phyloP scores from a whole-genome alignment of 2,329 filamentous ascomycete genomes.

The Botrytis aclada region DNA sequence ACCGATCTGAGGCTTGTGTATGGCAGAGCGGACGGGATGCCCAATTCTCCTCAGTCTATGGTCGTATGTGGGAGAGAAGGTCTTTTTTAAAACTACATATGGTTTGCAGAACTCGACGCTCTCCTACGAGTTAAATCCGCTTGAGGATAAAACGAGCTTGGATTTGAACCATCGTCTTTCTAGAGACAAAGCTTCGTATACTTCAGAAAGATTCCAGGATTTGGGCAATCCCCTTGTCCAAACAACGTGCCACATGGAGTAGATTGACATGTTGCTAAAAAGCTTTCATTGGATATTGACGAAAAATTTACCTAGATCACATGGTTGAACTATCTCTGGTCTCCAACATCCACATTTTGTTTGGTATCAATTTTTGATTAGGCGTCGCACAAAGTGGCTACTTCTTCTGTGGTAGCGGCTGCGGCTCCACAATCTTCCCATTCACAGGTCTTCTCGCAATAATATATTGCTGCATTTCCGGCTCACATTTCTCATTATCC shows the following conservation, averaged over 20 bases:
- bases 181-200: neutral
- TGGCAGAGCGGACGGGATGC: neutral
- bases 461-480: slow-evolving; percentile 22
- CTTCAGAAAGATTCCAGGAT: neutral
- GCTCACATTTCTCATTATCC: slow-evolving; percentile 25
- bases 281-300: neutral
- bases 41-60: neutral
- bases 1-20: neutral
- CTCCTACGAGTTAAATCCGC: rapidly evolving
- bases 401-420: slow-evolving; percentile 16
- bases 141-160: neutral
- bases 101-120: neutral
- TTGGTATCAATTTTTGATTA: neutral
- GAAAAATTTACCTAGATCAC: neutral
- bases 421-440: slow-evolving; percentile 6
- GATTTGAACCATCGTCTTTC: neutral
- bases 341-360: neutral
- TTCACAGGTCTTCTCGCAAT: slow-evolving; percentile 19
- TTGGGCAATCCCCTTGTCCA: neutral
- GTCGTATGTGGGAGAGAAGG: rapidly evolving
- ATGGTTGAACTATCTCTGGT: neutral
- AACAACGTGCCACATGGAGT: neutral
- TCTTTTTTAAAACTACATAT: neutral
- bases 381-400: neutral
- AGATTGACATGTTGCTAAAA: neutral